Base-by-base conservation (phyloP, 2,329 filamentous ascomycete genomes). In the Cladosporium sp. region DNA sequence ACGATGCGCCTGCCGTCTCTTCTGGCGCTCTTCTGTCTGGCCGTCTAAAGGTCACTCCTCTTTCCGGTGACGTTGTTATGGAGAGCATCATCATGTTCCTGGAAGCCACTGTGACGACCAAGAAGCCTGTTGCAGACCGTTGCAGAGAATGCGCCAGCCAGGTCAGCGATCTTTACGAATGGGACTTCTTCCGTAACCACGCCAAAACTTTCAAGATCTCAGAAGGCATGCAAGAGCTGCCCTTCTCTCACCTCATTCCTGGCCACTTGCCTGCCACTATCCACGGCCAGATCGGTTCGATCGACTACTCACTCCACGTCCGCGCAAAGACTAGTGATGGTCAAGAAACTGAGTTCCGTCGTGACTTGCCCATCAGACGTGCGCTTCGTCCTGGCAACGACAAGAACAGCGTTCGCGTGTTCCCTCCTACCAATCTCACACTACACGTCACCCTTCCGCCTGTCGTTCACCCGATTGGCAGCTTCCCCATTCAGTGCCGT, bases 371-470 rank as follows among this genome's bases (percentile, higher is more conserved):
- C 65, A 86, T 98, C 71, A 90, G 90, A 80, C 91, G 94, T 68
- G 91, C 93, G 38, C 87, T 98, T 30, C 85, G 90, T 63, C 87
- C 92, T 2, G 91, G 92, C 59, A 84, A 86, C 63, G 92, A 96
- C 68, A 94, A 96, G 80, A 90, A 93, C 79, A 96, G 92, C 18
- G 89, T 97, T 69, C 92, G 94, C 74, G 91, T 98, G 75, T 99
- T 99, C 80, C 95, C 94, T 58, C 94, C 95, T 0, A 99, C 95
- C 71, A 95, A 96, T 80, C 89, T 99, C 74, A 93, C 92, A 71
- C 91, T 92, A 66, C 90, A 89, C 74, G 90, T 95, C 69, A 89
- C 92, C 73, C 89, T 96, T 69, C 90, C 90, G 57, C 88, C 92
- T 44, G 87, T 96, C 70, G 89, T 97, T 69, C 90, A 97, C 80